These are phyloP conservation scores for Tephrocybe sp. DNA, from an alignment of 768 basidiomycete species.

Conservation along the genomic window DNA sequence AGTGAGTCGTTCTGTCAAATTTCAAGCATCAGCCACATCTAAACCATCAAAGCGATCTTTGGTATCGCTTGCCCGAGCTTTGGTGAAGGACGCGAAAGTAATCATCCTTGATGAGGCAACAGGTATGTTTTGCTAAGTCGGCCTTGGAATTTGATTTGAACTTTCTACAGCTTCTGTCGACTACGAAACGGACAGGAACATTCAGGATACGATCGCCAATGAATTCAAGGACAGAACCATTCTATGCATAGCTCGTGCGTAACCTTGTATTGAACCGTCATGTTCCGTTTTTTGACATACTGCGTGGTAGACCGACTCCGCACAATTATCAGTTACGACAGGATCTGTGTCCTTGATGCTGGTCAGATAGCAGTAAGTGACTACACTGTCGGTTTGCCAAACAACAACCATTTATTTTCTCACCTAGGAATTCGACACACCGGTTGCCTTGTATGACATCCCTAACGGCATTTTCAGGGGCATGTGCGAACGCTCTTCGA, in stretches of 20 bases:
- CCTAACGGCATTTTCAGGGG: constrained; percentile 70
- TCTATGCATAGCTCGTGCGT: constrained; percentile 82
- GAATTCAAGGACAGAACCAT: constrained; percentile 86
- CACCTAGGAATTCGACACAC: constrained; percentile 76
- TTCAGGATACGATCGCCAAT: constrained; percentile 84
- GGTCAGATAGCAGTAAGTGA: constrained; percentile 66
- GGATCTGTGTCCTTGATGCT: constrained; percentile 83
- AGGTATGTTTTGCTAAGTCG: constrained; percentile 30
- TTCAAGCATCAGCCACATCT: not conserved
- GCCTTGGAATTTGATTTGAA: not conserved
- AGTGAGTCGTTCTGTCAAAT: constrained; percentile 21
- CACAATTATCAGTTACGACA: constrained; percentile 86
- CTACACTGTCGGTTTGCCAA: not conserved
- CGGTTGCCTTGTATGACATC: constrained; percentile 56
- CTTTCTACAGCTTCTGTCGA: constrained; percentile 68
- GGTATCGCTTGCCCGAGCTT: constrained; percentile 83
- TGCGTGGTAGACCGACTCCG: constrained; percentile 63
- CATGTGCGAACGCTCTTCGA: constrained; percentile 85
- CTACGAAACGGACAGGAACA: constrained; percentile 86
- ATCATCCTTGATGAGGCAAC: constrained; percentile 92
- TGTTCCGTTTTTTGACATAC: not conserved
- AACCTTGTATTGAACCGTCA: not conserved
- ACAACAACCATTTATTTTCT: not conserved
- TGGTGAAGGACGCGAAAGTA: constrained; percentile 83
- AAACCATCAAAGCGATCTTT: constrained; percentile 57